Evolutionary conservation across 805 yeast species (phyloP), one percentile per base, ranked within the genome.

Genomic region (Kodamaea kaohsiungensis): DNA sequence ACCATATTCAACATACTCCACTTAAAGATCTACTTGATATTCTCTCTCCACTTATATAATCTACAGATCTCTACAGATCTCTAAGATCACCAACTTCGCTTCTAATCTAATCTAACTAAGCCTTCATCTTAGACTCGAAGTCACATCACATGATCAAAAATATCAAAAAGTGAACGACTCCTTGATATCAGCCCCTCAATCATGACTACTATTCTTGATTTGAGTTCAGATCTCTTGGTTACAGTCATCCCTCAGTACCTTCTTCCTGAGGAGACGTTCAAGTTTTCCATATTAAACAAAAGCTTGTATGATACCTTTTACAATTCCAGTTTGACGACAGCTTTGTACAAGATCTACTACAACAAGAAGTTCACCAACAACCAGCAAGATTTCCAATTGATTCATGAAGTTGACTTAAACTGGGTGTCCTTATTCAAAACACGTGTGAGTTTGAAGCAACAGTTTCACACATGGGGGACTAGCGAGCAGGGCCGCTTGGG

Each of bases 401-500:
- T 49, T 40, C 46, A 53, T 40, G 49, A 58, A 8, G 65, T 76
- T 0, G 58, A 62, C 33, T 68, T 67, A 60, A 76, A 78, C 59
- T 85, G 88, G 88, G 77, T 79, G 1, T 75, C 75, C 18, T 58
- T 82, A 40, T 83, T 76, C 65, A 61, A 66, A 16, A 49, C 72
- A 30, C 67, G 88, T 38, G 59, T 69, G 3, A 58, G 65, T 3
- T 49, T 50, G 37, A 55, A 61, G 7, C 78, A 80, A 7, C 63
- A 72, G 39, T 56, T 84, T 2, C 75, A 68, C 54, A 77, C 85
- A 0, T 83, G 89, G 89, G 83, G 86, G 2, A 57, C 73, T 8
- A 59, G 72, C 12, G 55, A 63, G 13, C 65, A 69, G 38, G 81
- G 82, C 7, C 64, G 87, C 39, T 63, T 84, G 43, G 88, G 88